These are phyloP conservation scores for Taphrina confusa DNA, from an alignment of 1,139 yeast genomes.

Conservation along the genomic window DNA sequence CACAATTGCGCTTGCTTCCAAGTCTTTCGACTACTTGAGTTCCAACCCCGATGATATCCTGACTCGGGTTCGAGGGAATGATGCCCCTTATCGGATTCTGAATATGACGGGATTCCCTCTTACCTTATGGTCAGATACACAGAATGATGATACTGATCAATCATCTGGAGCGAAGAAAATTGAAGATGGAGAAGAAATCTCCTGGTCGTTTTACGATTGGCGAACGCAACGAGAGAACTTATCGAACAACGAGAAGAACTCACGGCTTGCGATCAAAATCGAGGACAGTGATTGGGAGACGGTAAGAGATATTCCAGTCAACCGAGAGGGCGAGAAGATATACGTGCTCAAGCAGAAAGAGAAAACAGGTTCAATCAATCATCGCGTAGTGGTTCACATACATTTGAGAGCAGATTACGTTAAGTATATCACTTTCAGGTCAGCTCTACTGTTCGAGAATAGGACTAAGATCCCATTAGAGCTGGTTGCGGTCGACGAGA, in stretches of 20 bases:
- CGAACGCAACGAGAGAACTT: slow-evolving; percentile 68
- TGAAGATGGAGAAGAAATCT: slow-evolving; percentile 56
- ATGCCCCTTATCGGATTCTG: slow-evolving; percentile 74
- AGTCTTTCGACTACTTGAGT: slow-evolving; percentile 65
- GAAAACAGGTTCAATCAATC: slow-evolving; percentile 53
- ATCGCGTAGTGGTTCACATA: slow-evolving; percentile 72
- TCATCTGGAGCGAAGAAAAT: slow-evolving; percentile 47
- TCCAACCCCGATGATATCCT: slow-evolving; percentile 56
- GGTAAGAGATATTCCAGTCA: slow-evolving; percentile 62
- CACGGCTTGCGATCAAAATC: slow-evolving; percentile 44
- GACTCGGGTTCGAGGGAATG: slow-evolving; percentile 70
- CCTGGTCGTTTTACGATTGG: slow-evolving; percentile 98
- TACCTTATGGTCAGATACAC: slow-evolving; percentile 70
- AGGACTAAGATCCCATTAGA: slow-evolving; percentile 64
- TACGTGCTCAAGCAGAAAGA: slow-evolving; percentile 66
- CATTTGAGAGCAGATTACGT: slow-evolving; percentile 71
- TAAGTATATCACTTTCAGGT: slow-evolving; percentile 71
- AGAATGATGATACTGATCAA: slow-evolving; percentile 42
- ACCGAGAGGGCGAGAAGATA: slow-evolving; percentile 81
- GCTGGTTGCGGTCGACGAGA: slow-evolving; percentile 49
- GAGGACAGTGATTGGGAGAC: slow-evolving; percentile 58
- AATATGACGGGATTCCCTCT: slow-evolving; percentile 85
- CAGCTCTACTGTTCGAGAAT: slow-evolving; percentile 72
- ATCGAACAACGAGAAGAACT: slow-evolving; percentile 22
- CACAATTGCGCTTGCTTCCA: slow-evolving; percentile 50